Conservation (phyloP, 2,329 filamentous ascomycete species). For the Fusarium haematococcum region DNA sequence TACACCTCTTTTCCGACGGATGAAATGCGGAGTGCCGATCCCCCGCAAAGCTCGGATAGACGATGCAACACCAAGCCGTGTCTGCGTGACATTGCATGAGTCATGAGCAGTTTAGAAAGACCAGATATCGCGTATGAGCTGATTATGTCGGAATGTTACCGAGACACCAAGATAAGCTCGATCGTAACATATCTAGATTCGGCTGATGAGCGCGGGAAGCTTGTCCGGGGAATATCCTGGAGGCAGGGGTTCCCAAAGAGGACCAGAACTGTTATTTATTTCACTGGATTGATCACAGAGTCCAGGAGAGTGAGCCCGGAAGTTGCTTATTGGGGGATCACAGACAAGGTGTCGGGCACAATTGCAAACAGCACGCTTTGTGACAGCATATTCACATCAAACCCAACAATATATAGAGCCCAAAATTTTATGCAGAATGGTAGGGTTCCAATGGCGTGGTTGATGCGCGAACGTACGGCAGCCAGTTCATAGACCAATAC, state of each 20-base stretch:
- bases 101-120: not conserved
- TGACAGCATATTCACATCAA: not conserved
- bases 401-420: not conserved
- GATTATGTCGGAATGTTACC: not conserved
- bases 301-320: not conserved
- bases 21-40: conserved; percentile 7
- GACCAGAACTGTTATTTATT: not conserved
- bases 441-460: not conserved
- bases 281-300: not conserved
- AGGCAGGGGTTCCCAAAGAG: not conserved
- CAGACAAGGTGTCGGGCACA: not conserved
- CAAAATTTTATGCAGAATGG: not conserved
- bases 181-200: not conserved
- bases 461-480: not conserved
- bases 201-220: not conserved
- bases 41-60: conserved; percentile 6
- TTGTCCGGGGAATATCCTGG: not conserved
- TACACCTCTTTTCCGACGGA: conserved; percentile 15
- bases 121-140: not conserved
- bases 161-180: not conserved
- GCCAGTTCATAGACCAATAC: not conserved
- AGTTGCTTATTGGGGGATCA: not conserved
- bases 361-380: not conserved
- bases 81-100: not conserved
- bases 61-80: not conserved